phyloP scores from a whole-genome alignment of 805 yeast genomes.

The Pichia cabralensis region DNA sequence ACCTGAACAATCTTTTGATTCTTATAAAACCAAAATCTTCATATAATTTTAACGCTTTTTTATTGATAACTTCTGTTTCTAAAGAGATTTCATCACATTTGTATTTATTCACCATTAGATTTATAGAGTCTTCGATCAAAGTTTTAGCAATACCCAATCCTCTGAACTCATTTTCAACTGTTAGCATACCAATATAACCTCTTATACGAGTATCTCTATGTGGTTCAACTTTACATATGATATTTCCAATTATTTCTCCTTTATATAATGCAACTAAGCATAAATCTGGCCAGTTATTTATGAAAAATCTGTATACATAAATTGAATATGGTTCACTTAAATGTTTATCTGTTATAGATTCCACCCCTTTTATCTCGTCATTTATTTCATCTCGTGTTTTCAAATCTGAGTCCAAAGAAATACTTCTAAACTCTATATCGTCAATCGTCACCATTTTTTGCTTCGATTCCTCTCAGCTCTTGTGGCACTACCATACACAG shows the following conservation, averaged over 20 bases:
- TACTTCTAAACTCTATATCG: constrained; percentile 11
- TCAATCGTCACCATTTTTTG: constrained; percentile 1
- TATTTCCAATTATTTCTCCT: constrained; percentile 57
- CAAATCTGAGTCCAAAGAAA: constrained; percentile 13
- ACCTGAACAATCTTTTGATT: constrained; percentile 57
- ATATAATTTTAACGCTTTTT: constrained; percentile 26
- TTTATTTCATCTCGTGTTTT: constrained; percentile 14
- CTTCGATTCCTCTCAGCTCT: no score
- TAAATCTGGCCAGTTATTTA: constrained; percentile 84
- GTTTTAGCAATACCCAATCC: constrained; percentile 76
- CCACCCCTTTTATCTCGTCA: constrained; percentile 39
- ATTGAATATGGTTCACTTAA: constrained; percentile 91
- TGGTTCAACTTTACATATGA: constrained; percentile 70
- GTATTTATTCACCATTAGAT: constrained; percentile 47
- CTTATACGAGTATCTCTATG: constrained; percentile 67
- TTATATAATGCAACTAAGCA: constrained; percentile 52
- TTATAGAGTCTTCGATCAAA: constrained; percentile 53
- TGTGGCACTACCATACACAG: constrained; percentile 1
- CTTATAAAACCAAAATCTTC: constrained; percentile 30
- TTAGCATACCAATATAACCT: constrained; percentile 96
- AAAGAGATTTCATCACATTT: constrained; percentile 84
- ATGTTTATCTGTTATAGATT: constrained; percentile 55
- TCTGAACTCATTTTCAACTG: constrained; percentile 61
- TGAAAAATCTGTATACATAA: constrained; percentile 83
- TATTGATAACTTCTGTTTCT: constrained; percentile 83